These are phyloP conservation scores for Suillus paluster DNA, from an alignment of 768 basidiomycete species.

Conservation along the genomic window DNA sequence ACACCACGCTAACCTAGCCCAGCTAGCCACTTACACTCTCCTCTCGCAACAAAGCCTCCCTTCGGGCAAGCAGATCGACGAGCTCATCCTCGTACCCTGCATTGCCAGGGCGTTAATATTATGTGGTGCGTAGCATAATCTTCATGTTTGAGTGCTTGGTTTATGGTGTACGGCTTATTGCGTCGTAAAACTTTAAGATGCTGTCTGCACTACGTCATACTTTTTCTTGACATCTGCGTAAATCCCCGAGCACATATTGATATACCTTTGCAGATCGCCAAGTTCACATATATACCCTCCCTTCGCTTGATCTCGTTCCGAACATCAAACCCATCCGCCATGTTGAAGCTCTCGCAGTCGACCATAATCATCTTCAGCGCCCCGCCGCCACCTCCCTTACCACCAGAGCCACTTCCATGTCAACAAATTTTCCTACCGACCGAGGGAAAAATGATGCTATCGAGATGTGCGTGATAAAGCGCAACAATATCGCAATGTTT, in stretches of 20 bases:
- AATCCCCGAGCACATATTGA: slow-evolving; percentile 1
- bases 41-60: slow-evolving; percentile 73
- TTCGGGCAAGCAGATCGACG: slow-evolving; percentile 72
- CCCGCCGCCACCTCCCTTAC: slow-evolving; percentile 48
- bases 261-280: slow-evolving; percentile 49
- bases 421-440: neutral
- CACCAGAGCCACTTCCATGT: slow-evolving; percentile 21
- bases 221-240: neutral
- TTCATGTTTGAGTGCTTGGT: slow-evolving; percentile 5
- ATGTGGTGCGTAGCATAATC: slow-evolving; percentile 57
- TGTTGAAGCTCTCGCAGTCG: slow-evolving; percentile 79
- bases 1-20: slow-evolving; percentile 1
- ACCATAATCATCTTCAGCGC: slow-evolving; percentile 70
- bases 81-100: slow-evolving; percentile 78
- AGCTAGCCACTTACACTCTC: slow-evolving; percentile 67
- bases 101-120: slow-evolving; percentile 76
- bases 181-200: neutral
- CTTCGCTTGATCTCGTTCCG: slow-evolving; percentile 73
- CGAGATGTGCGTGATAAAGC: slow-evolving; percentile 77
- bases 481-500: slow-evolving; percentile 64
- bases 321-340: slow-evolving; percentile 81
- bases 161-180: neutral
- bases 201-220: neutral
- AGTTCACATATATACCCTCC: slow-evolving; percentile 80
- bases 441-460: slow-evolving; percentile 49